Percentiles rank a stretch among this genome's conserved stretches.
phyloP scores from a whole-genome alignment of 495 filamentous ascomycete genomes.

The Penicillium parvum region DNA sequence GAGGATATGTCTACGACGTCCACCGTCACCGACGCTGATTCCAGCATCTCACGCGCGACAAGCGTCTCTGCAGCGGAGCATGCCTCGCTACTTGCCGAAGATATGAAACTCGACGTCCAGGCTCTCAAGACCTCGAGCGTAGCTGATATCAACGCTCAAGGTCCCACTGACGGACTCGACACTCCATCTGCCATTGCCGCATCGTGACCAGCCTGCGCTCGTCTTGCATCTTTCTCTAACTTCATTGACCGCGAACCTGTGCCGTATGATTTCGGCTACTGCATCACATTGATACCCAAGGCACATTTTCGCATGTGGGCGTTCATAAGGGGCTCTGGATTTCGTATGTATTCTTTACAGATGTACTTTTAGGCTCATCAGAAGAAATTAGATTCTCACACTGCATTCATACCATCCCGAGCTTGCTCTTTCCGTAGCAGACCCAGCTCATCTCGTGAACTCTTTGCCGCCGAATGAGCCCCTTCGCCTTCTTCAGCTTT shows the following conservation, averaged over 20 bases:
- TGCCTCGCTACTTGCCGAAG: conserved; percentile 8
- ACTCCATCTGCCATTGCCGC: conserved; percentile 6
- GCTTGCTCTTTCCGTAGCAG: not conserved
- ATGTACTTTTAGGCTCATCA: conserved; percentile 7
- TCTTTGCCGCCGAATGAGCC: too few relatives aligned
- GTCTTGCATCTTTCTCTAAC: conserved; percentile 3
- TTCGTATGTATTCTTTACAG: not conserved
- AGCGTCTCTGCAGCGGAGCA: conserved; percentile 29
- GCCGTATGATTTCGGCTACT: conserved; percentile 5
- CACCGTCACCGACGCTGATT: conserved; percentile 29
- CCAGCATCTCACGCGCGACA: conserved; percentile 31
- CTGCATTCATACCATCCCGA: not conserved
- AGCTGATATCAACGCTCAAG: not conserved
- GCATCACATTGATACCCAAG: conserved; percentile 26
- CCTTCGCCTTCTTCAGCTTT: too few relatives aligned
- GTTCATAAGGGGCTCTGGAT: conserved; percentile 4
- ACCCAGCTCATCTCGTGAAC: too few relatives aligned
- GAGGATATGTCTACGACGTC: conserved; percentile 31
- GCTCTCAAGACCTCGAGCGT: conserved; percentile 1
- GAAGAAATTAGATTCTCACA: not conserved
- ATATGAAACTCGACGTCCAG: not conserved
- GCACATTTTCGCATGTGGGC: conserved; percentile 13
- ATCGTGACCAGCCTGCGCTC: conserved; percentile 4
- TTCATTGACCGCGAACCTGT: conserved; percentile 2
- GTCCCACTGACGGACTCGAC: not conserved